These are phyloP conservation scores for Tolypocladium tundrense DNA, from an alignment of 2,329 filamentous ascomycete genomes.

Conservation along the genomic window DNA sequence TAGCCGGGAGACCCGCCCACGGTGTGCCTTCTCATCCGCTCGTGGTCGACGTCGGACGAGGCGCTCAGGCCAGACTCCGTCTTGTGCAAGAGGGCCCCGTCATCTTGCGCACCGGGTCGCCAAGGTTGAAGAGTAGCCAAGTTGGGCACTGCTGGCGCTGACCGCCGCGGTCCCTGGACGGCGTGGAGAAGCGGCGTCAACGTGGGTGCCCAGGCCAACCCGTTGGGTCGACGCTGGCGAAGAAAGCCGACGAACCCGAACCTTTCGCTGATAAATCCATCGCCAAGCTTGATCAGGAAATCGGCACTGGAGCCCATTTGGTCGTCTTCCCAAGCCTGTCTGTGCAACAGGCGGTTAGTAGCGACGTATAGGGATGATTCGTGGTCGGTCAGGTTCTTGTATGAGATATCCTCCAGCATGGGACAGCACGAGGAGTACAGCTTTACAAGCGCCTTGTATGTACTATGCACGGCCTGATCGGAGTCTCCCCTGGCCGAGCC, in stretches of 20 bases:
- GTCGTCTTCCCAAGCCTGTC: slow-evolving; percentile 34
- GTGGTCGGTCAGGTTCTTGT: slow-evolving; percentile 29
- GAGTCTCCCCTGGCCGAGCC: neutral
- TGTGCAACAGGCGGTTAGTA: slow-evolving; percentile 33
- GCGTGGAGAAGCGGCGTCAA: slow-evolving; percentile 3
- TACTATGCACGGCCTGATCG: slow-evolving; percentile 2
- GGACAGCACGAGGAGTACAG: slow-evolving; percentile 34
- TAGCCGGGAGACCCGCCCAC: slow-evolving; percentile 35
- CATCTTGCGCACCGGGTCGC: slow-evolving; percentile 7
- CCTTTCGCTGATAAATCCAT: slow-evolving; percentile 25
- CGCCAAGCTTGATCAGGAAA: slow-evolving; percentile 39
- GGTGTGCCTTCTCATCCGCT: slow-evolving; percentile 28
- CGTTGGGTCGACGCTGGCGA: slow-evolving; percentile 8
- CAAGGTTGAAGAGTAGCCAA: slow-evolving; percentile 3
- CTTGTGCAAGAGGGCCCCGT: slow-evolving; percentile 1
- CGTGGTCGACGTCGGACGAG: slow-evolving; percentile 6
- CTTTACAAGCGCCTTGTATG: slow-evolving; percentile 35
- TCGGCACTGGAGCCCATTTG: slow-evolving; percentile 36
- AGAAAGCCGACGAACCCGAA: slow-evolving; percentile 23
- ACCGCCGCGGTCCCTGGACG: slow-evolving; percentile 2
- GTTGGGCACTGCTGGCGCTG: slow-evolving; percentile 1
- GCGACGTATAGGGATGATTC: slow-evolving; percentile 31
- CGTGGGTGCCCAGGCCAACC: slow-evolving; percentile 4
- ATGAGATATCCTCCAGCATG: slow-evolving; percentile 33
- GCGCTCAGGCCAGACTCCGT: neutral